Base-by-base conservation (phyloP, 257 asterid species). In the Salvia rosmarinus region DNA sequence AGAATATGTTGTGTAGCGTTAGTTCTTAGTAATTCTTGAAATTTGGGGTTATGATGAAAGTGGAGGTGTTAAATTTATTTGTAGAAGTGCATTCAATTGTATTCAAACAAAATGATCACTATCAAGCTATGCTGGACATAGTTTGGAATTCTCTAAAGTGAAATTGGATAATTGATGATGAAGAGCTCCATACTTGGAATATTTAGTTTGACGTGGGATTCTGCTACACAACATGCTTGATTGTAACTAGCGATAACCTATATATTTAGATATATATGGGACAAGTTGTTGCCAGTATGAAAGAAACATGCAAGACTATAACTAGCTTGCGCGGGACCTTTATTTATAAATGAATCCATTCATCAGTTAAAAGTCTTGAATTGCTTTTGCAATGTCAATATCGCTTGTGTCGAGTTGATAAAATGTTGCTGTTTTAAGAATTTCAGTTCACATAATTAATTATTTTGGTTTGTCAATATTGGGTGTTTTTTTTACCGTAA, bases 111-210 rank as follows among this genome's bases (percentile, higher is more conserved):
- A 72, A 20, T 72, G 52, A 75, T 67, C 81, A 57, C 65, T 51
- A 17, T 80, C 84, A 80, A 67, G 44, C 74, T 67, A 60, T 62
- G 81, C 84, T 80, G 81, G 81, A 80, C 28, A 35, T 21, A 49
- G 43, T 56, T 37, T 55, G 70, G 57, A 73, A 59, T 14, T 32
- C 4, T 5, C 0, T 37, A 58, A 30, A 58, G 32, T 32, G 64
- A 30, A n/a, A 40, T 63, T 39, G 70, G 54, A 69, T 66, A 50
- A 67, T 50, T 35, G 1, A 12, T 46, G 52, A 46, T 46, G 57
- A 46, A 64, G 28, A 13, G 63, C 69, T 54, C 66, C 65, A 60
- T 49, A 32, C 67, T 62, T 32, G 35, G 79, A 74, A 55, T 40
- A 58, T 58, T 30, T 58, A 30, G 44, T 70, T 64, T 74, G 70